A percentile compares a stretch with the other conserved stretches of the same genome.
Evolutionary conservation across 306 rosid genomes (phyloP).

Genomic region (Trifolium fragiferum): DNA sequence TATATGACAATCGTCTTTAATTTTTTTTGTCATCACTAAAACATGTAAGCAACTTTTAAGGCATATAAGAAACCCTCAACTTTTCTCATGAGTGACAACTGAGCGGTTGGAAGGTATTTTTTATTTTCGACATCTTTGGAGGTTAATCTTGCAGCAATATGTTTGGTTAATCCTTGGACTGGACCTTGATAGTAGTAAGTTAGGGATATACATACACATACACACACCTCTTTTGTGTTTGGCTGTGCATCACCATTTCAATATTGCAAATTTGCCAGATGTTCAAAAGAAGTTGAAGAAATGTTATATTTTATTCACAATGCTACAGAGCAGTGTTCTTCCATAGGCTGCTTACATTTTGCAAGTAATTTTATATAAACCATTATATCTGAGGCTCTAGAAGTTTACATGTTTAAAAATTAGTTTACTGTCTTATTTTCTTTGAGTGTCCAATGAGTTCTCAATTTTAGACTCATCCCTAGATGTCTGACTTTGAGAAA

Average conservation of each 20-base stretch:
- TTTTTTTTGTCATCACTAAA: slow-evolving; percentile 17
- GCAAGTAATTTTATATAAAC: too few species aligned
- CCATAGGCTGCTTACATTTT: too few species aligned
- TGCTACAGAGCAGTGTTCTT: not conserved
- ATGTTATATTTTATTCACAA: not conserved
- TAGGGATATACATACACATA: not conserved
- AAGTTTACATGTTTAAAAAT: too few species aligned
- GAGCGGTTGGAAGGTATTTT: too few species aligned
- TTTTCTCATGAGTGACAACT: slow-evolving; percentile 4
- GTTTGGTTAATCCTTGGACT: not conserved
- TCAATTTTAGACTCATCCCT: not conserved
- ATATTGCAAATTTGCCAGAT: not conserved
- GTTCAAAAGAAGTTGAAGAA: not conserved
- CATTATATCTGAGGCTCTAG: too few species aligned
- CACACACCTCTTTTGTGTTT: not conserved
- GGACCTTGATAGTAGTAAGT: not conserved
- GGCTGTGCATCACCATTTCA: not conserved
- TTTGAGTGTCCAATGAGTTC: not conserved
- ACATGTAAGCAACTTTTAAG: slow-evolving; percentile 11
- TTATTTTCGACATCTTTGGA: not conserved
- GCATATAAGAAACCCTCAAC: not conserved
- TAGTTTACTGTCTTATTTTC: too few species aligned
- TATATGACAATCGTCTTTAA: not conserved
- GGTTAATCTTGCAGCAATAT: not conserved
- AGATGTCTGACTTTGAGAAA: too few species aligned